Conservation (phyloP, 306 rosid species). For the Quercus gilva region DNA sequence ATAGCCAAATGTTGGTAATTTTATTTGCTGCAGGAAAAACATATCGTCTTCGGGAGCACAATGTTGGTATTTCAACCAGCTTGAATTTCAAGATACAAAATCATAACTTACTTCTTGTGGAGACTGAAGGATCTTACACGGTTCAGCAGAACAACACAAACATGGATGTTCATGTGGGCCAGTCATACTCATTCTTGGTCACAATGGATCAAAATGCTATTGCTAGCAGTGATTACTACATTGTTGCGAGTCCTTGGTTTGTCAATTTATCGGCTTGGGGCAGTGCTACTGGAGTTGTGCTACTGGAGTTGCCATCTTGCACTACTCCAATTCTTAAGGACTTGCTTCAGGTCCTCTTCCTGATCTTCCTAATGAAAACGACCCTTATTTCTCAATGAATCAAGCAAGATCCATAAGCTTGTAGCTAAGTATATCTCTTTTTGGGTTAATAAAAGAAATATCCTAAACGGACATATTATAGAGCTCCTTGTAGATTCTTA, state of each 20-base stretch:
- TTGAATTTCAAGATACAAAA: slow-evolving; percentile 75
- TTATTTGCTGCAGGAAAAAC: slow-evolving; percentile 63
- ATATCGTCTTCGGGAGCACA: slow-evolving; percentile 69
- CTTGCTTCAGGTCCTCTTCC: slow-evolving; percentile 86
- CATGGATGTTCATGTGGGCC: slow-evolving; percentile 87
- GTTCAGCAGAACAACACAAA: slow-evolving; percentile 66
- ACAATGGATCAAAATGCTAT: slow-evolving; percentile 88
- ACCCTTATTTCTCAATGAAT: slow-evolving; percentile 71
- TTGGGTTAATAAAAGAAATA: slow-evolving; percentile 2
- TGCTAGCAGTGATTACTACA: slow-evolving; percentile 71
- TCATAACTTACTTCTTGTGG: slow-evolving; percentile 74
- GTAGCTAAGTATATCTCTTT: slow-evolving; percentile 19
- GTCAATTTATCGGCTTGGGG: slow-evolving; percentile 65
- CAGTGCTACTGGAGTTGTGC: slow-evolving; percentile 70
- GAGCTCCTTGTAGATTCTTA: not conserved
- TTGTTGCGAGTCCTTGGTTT: slow-evolving; percentile 74
- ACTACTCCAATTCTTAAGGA: slow-evolving; percentile 70
- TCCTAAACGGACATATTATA: not conserved
- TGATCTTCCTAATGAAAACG: slow-evolving; percentile 49
- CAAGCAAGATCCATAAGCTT: slow-evolving; percentile 92
- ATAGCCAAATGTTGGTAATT: slow-evolving; percentile 12
- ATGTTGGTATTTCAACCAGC: slow-evolving; percentile 78
- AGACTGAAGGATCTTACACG: slow-evolving; percentile 83
- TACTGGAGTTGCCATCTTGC: slow-evolving; percentile 74
- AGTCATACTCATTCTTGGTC: slow-evolving; percentile 81